Evolutionary conservation across 75 land plant genomes (phyloP), one percentile per base, ranked within the genome.

Genomic region (Selaginella tamariscina): DNA sequence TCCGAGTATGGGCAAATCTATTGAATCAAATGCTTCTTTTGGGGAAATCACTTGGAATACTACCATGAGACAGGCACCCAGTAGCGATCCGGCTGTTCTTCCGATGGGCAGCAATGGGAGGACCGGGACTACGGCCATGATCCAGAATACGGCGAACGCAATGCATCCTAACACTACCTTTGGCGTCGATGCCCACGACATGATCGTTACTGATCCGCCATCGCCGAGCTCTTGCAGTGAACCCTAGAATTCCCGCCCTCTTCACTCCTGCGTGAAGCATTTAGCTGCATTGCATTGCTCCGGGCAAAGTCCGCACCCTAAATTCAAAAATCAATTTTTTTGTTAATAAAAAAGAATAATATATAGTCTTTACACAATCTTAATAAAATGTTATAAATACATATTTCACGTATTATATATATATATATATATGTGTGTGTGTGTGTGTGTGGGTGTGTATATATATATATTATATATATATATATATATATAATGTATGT

Each of bases 1-100:
- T 33, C 86, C 86, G 13, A 88, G 77, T 29, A 88, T 83, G 5
- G 86, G 82, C 24, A 88, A 80, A 70, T 88, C 89, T 29, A 88
- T 68, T 1, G 86, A 77, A 0, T 44, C 73, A 56, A 81, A 83
- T 13, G 86, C 86, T 66, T 83, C 59, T 1, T 74, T 73, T 0
- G 86, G 81, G 1, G 78, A 64, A 2, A 81, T 27, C 39, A 83
- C 84, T 49, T 67, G 68, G 32, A 82, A 82, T n/a, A 84, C 2
- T 13, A 84, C 86, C 85, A 82, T 82, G 2, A 84, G 79, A 70
- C 76, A 71, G 32, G 80, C 85, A 2, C 84, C 86, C 0, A 82
- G 65, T 20, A 85, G 80, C 0, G 87, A 76, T 0, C 87, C 87
- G 22, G 87, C 87, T n/a, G 87, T 85, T 18, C 87, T 70, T 13